Evolutionary conservation across 1,139 yeast genomes (phyloP).

Genomic region (Geotrichum citri-aurantii): DNA sequence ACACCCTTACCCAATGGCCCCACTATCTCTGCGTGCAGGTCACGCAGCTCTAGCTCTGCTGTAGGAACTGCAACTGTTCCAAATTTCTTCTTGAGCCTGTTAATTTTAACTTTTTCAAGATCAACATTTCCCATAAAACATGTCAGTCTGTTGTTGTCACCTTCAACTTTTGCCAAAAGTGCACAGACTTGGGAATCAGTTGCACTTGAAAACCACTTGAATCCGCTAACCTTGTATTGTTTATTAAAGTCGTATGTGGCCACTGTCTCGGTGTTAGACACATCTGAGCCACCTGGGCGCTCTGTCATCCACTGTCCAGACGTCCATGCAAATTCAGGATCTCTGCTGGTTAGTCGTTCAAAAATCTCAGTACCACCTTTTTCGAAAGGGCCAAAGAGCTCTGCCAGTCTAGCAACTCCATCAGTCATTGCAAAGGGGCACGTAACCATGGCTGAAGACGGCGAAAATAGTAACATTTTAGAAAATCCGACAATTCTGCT

Average conservation of each 20-base stretch:
- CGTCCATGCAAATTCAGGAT: slow-evolving; percentile 30
- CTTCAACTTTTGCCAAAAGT: slow-evolving; percentile 27
- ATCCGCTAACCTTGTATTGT: slow-evolving; percentile 28
- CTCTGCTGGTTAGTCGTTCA: slow-evolving; percentile 26
- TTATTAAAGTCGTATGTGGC: slow-evolving; percentile 19
- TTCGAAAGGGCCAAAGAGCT: slow-evolving; percentile 22
- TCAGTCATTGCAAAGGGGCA: slow-evolving; percentile 36
- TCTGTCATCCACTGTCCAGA: slow-evolving; percentile 38
- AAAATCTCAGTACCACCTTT: slow-evolving; percentile 20
- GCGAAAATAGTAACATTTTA: slow-evolving; percentile 28
- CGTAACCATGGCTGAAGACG: slow-evolving; percentile 32
- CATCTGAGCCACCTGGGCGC: slow-evolving; percentile 35
- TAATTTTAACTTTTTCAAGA: slow-evolving; percentile 25
- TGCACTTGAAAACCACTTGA: slow-evolving; percentile 36
- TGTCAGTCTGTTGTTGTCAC: slow-evolving; percentile 23
- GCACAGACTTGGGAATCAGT: slow-evolving; percentile 33
- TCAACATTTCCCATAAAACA: slow-evolving; percentile 31
- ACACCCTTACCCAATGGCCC: slow-evolving; percentile 32
- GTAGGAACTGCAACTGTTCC: slow-evolving; percentile 35
- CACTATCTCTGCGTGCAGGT: slow-evolving; percentile 26
- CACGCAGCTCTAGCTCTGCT: slow-evolving; percentile 31
- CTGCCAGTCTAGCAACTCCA: slow-evolving; percentile 33
- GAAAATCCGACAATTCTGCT: slow-evolving; percentile 30
- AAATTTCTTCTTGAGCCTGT: slow-evolving; percentile 32
- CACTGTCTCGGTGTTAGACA: slow-evolving; percentile 30